These are phyloP conservation scores for Cylindrodendrum hubeiense DNA, from an alignment of 2,329 filamentous ascomycete genomes.

Conservation along the genomic window DNA sequence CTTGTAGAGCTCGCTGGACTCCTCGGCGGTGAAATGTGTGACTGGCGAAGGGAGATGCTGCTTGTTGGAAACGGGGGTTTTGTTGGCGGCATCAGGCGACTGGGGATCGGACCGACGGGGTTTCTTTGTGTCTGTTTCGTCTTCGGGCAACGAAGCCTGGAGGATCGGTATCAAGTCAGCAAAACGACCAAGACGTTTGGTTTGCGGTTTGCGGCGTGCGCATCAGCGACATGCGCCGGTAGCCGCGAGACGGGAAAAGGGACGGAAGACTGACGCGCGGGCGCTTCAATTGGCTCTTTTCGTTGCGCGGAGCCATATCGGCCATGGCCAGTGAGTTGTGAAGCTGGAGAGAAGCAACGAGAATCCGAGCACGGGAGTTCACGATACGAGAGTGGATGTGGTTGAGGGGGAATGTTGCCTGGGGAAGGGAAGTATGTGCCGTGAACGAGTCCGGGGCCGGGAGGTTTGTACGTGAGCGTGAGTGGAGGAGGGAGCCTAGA, in stretches of 20 bases:
- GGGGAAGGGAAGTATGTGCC: constrained; percentile 27
- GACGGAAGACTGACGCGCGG: constrained; percentile 70
- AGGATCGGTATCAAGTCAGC: constrained; percentile 39
- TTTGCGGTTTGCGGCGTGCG: constrained; percentile 9
- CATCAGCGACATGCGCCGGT: constrained; percentile 10
- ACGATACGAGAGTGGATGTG: constrained; percentile 11
- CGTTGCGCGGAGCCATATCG: constrained; percentile 70
- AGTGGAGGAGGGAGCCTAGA: constrained; percentile 43
- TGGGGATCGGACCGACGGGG: constrained; percentile 82
- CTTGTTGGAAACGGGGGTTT: constrained; percentile 72
- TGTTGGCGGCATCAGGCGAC: constrained; percentile 64
- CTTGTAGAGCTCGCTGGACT: constrained; percentile 72
- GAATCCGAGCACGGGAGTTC: constrained; percentile 30
- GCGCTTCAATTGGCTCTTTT: constrained; percentile 90
- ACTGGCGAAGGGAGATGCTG: constrained; percentile 85
- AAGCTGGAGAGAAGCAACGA: constrained; percentile 33
- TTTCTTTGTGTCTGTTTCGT: constrained; percentile 81
- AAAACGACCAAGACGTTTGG: constrained; percentile 22
- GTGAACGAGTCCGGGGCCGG: constrained; percentile 35
- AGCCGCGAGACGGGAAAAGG: neutral
- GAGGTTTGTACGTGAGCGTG: constrained; percentile 31
- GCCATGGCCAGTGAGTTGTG: constrained; percentile 34
- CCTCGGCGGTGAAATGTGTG: constrained; percentile 70
- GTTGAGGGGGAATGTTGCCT: constrained; percentile 40
- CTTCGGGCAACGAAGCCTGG: constrained; percentile 75